Evolutionary conservation across 1,284 basidiomycete species (phyloP).

Genomic region (Meripilus lineatus): DNA sequence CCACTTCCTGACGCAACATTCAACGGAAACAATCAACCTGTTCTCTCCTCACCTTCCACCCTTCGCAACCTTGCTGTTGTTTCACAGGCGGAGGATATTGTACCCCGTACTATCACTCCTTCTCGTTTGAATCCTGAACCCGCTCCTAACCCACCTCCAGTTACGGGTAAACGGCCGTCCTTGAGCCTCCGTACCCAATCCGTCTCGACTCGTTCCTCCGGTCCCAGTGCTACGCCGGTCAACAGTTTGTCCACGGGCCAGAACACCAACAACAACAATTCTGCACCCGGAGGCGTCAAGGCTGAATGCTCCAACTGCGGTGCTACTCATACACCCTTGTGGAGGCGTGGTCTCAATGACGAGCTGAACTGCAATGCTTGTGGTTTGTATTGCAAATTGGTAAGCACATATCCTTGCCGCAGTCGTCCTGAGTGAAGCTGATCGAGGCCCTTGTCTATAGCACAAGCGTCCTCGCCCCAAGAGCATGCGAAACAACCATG

Average conservation of each 20-base stretch:
- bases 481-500: slow-evolving; percentile 72
- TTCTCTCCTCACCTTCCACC: slow-evolving; percentile 28
- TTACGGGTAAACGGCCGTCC: slow-evolving; percentile 44
- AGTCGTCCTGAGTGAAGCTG: too few relatives aligned
- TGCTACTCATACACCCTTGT: slow-evolving; percentile 77
- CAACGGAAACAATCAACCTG: slow-evolving; percentile 25
- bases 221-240: slow-evolving; percentile 58
- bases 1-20: slow-evolving; percentile 25
- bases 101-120: slow-evolving; percentile 46
- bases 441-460: too few relatives aligned
- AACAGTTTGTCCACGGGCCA: slow-evolving; percentile 40
- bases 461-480: slow-evolving; percentile 81
- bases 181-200: slow-evolving; percentile 48
- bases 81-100: slow-evolving; percentile 34
- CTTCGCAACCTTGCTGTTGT: slow-evolving; percentile 22
- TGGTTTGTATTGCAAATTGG: slow-evolving; percentile 75
- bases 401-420: slow-evolving; percentile 34
- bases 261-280: slow-evolving; percentile 26
- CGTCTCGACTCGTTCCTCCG: slow-evolving; percentile 44
- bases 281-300: slow-evolving; percentile 72
- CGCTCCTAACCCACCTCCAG: slow-evolving; percentile 38
- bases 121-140: slow-evolving; percentile 47
- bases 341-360: slow-evolving; percentile 77
- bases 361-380: slow-evolving; percentile 83
- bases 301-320: slow-evolving; percentile 82